Conservation (phyloP, 345 rosid species). For the Hirschfeldia incana region DNA sequence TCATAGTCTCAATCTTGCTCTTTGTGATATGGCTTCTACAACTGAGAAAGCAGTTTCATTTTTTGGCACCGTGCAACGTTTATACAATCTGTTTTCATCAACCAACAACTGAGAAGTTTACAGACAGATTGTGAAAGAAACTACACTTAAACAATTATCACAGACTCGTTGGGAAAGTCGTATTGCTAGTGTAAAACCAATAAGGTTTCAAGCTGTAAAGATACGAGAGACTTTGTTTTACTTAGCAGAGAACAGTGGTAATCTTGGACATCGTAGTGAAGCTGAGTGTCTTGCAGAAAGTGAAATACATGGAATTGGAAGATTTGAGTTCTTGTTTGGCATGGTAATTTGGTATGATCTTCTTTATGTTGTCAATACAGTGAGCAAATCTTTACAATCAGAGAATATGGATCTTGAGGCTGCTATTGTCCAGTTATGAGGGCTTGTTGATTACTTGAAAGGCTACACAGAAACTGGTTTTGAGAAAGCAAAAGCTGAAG, state of each 20-base stretch:
- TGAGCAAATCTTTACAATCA: too few species aligned
- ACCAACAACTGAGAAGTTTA: background rate
- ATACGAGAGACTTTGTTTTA: background rate
- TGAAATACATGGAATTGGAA: too few species aligned
- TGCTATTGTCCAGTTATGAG: too few species aligned
- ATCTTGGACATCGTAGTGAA: too few species aligned
- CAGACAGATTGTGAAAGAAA: background rate
- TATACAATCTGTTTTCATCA: background rate
- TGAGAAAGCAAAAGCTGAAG: too few species aligned
- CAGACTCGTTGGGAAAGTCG: background rate
- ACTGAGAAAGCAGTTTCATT: background rate
- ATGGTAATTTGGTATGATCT: too few species aligned
- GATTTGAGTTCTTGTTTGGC: too few species aligned
- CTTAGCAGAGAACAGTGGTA: background rate
- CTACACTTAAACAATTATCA: constrained; percentile 3
- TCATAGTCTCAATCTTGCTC: background rate
- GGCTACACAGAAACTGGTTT: too few species aligned
- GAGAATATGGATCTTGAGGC: too few species aligned
- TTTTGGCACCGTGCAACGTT: background rate
- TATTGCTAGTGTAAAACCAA: constrained; percentile 1
- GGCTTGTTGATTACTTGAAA: too few species aligned
- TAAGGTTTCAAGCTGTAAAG: background rate
- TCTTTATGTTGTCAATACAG: too few species aligned
- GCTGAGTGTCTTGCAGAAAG: too few species aligned
- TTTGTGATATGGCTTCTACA: background rate